These are phyloP conservation scores for Eucalyptus sp. DNA, from an alignment of 345 rosid species.

Conservation along the genomic window DNA sequence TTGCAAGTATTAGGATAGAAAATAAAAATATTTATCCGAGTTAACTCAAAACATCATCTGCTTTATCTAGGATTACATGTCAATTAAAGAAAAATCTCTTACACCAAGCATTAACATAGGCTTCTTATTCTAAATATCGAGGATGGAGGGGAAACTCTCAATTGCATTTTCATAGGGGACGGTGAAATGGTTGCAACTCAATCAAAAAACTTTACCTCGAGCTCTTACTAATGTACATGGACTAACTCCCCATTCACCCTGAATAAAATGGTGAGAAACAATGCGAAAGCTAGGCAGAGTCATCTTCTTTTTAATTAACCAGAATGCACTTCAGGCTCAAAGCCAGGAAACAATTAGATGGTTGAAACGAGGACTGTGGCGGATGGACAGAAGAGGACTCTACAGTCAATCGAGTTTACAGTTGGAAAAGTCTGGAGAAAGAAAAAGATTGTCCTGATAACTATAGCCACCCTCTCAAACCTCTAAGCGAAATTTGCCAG, in stretches of 20 bases:
- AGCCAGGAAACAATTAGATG: not conserved
- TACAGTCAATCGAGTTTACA: not conserved
- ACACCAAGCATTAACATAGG: not conserved
- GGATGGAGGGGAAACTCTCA: not conserved
- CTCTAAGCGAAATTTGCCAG: constrained; percentile 36
- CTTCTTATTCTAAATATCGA: not conserved
- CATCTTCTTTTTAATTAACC: not conserved
- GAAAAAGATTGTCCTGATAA: not conserved
- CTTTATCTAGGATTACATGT: not conserved
- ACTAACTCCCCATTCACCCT: not conserved
- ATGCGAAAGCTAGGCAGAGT: not conserved
- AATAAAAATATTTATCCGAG: accelerated
- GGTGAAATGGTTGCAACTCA: not conserved
- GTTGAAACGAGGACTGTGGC: not conserved
- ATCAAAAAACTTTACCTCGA: not conserved
- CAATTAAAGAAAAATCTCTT: not conserved
- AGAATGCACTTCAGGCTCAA: not conserved
- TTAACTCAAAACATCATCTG: not conserved
- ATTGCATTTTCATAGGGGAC: not conserved
- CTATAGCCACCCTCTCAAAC: constrained; percentile 5
- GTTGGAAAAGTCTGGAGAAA: not conserved
- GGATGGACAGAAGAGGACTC: not conserved
- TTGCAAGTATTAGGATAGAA: not conserved
- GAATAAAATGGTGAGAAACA: not conserved
- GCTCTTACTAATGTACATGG: not conserved